Conservation (phyloP, 805 yeast species). For the Gaillardinia entomophila region DNA sequence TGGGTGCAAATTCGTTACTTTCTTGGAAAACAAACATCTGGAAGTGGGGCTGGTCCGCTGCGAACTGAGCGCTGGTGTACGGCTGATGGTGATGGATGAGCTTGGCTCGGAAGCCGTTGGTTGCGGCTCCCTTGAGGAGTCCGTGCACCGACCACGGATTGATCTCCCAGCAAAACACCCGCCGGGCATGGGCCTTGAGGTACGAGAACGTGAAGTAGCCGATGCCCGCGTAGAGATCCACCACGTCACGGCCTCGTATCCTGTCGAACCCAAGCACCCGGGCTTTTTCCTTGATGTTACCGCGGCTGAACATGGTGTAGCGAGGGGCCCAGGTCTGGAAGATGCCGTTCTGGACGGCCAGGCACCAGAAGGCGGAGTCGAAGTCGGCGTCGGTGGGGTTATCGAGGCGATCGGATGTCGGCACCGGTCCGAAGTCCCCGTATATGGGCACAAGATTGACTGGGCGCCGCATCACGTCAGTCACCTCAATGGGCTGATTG, state of each 20-base stretch:
- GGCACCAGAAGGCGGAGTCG: conserved; percentile 63
- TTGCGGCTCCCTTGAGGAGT: conserved; percentile 46
- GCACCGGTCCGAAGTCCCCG: conserved; percentile 60
- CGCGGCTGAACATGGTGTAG: conserved; percentile 83
- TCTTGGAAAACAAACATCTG: conserved; percentile 55
- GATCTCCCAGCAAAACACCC: conserved; percentile 71
- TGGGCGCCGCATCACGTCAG: conserved; percentile 62
- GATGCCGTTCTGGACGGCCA: conserved; percentile 64
- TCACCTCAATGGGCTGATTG: conserved; percentile 58
- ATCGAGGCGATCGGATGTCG: conserved; percentile 14
- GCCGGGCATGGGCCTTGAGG: conserved; percentile 45
- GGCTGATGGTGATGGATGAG: conserved; percentile 1
- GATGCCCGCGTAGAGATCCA: conserved; percentile 79
- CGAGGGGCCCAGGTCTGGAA: conserved; percentile 79
- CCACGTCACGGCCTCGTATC: conserved; percentile 38
- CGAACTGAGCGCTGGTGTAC: background rate
- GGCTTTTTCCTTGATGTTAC: conserved; percentile 76
- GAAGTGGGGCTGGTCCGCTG: conserved; percentile 7
- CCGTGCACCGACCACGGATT: conserved; percentile 85
- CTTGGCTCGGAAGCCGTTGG: conserved; percentile 30
- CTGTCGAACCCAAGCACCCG: conserved; percentile 46
- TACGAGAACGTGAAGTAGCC: conserved; percentile 80
- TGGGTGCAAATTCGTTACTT: conserved; percentile 47
- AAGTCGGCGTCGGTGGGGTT: conserved; percentile 32
- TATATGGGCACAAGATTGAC: conserved; percentile 49